Percentiles rank a stretch among this genome's conserved stretches.
These are phyloP conservation scores for Vitis hybrid DNA, from an alignment of 177 flowering plant species.

Conservation along the genomic window DNA sequence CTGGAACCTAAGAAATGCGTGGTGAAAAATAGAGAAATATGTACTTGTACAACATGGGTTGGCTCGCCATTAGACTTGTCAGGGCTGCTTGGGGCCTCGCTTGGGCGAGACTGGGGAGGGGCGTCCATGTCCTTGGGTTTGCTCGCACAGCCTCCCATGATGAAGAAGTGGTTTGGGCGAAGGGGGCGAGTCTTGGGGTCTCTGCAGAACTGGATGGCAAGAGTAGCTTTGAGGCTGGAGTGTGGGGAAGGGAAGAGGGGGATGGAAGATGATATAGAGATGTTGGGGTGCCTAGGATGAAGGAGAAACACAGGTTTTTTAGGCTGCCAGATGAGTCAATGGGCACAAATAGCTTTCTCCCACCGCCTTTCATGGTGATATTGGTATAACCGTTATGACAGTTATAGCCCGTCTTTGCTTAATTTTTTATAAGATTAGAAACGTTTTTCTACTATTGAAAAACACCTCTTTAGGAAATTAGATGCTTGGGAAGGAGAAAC, in stretches of 20 bases:
- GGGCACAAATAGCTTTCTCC: too few relatives aligned
- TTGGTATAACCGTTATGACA: too few relatives aligned
- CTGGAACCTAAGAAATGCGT: too few relatives aligned
- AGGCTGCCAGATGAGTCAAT: too few relatives aligned
- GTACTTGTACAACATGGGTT: conserved; percentile 12
- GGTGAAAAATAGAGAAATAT: background rate
- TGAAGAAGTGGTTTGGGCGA: background rate
- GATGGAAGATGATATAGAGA: background rate
- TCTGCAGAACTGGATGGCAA: background rate
- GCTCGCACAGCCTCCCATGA: conserved; percentile 70
- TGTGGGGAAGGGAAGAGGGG: background rate
- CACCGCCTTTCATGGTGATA: too few relatives aligned
- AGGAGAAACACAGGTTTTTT: background rate
- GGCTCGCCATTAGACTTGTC: conserved; percentile 20
- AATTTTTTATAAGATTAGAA: too few relatives aligned
- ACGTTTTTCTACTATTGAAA: too few relatives aligned
- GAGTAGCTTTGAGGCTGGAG: background rate
- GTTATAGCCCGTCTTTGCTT: too few relatives aligned
- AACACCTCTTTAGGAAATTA: too few relatives aligned
- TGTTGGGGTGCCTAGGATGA: background rate
- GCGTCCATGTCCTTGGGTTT: conserved; percentile 37
- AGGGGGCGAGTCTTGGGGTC: conserved; percentile 1
- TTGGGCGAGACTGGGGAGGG: conserved; percentile 17
- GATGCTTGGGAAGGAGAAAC: too few relatives aligned
- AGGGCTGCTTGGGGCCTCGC: conserved; percentile 20